Evolutionary conservation across 164 flowering plant species (phyloP).

Genomic region (Macadamia tetraphylla): DNA sequence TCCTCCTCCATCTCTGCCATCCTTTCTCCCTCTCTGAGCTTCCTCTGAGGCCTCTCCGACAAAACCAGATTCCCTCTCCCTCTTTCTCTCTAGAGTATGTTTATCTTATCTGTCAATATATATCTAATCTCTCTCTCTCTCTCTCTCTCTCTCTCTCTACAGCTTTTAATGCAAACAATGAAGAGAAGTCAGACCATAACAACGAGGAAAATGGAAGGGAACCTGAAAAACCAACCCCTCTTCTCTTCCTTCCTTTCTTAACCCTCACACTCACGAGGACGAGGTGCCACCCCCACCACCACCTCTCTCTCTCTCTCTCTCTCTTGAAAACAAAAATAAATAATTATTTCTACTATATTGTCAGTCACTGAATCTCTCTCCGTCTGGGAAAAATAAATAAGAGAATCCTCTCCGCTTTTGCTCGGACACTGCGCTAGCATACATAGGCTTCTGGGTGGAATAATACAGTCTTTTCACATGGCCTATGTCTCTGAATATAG

Average conservation of each 20-base stretch:
- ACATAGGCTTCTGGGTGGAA: no score
- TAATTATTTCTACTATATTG: background rate
- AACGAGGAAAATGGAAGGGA: background rate
- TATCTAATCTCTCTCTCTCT: background rate
- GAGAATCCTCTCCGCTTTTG: no score
- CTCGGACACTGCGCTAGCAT: no score
- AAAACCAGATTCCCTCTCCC: background rate
- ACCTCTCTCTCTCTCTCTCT: background rate
- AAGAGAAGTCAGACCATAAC: background rate
- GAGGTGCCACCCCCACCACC: no score
- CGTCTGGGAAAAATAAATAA: no score
- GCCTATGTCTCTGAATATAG: no score
- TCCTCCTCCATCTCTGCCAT: slow-evolving; percentile 21
- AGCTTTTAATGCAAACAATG: background rate
- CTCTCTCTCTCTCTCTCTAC: slow-evolving; percentile 14
- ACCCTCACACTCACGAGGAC: no score
- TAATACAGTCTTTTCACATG: no score
- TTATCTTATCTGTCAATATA: no score
- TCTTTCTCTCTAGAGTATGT: no score
- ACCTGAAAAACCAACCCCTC: background rate
- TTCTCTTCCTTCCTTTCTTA: no score
- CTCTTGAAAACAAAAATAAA: background rate
- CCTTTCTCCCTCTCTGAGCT: slow-evolving; percentile 11
- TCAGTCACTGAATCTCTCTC: background rate
- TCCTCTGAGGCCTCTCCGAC: no score